Base-by-base conservation (phyloP, 2,329 filamentous ascomycete species). In the Fusarium sp. region DNA sequence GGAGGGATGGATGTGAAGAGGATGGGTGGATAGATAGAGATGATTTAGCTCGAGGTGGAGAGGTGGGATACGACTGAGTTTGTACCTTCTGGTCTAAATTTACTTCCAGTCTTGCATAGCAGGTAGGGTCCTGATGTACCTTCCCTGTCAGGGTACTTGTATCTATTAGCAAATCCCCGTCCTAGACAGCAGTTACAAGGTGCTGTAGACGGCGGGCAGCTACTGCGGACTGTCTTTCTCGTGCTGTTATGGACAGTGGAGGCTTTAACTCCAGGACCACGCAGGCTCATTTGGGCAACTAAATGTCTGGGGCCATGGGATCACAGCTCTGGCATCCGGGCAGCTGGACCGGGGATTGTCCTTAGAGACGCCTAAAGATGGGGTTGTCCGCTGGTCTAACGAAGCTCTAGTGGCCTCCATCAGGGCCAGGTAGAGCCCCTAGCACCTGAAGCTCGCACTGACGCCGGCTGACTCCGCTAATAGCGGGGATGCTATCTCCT, bases 311-410 rank as follows among this genome's bases (percentile, higher is more conserved):
- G 31, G 31, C 31, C 31, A 33, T 33, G 15, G 31, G 14, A 33
- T 17, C 31, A 15, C 31, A 33, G 31, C 43, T 29, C 29, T 57
- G 42, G 53, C 40, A 48, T 49, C 57, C 45, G 50, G 49, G 40
- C 62, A 50, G 50, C 50, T 70, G 43, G 67, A 70, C 63, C 55
- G 55, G 67, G 64, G 55, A 64, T 57, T 58, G 46, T 42, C 49
- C 58, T 69, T 54, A 53, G 54, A 60, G 54, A 58, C 62, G 65
- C 69, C 64, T 56, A 70, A 73, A 72, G 67, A 73, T 70, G 71
- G 71, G 71, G 71, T 72, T 60, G 71, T 54, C 67, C 45, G 66
- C 51, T 53, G 61, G 55, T 63, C 33, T 33, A 15, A 15, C 11
- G 31, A 5, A 33, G 63, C 66, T 68, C 58, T 58, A 63, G 58